A percentile compares a stretch with the other conserved stretches of the same genome.
These are phyloP conservation scores for Chlorociboria aeruginascens DNA, from an alignment of 495 filamentous ascomycete species.

Conservation along the genomic window DNA sequence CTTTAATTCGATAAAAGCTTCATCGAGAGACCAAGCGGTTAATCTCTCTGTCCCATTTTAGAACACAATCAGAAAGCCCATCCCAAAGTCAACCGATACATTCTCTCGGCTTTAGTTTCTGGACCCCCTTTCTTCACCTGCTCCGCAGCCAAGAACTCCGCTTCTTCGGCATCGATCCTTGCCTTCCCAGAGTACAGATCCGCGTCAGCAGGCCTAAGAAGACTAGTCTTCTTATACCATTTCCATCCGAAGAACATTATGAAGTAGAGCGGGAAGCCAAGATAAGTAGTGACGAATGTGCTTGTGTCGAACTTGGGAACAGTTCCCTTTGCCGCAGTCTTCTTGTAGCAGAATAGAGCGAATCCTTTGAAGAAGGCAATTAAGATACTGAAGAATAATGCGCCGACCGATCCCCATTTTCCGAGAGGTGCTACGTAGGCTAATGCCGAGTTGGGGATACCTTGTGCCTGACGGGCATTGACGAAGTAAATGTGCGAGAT, in stretches of 20 bases:
- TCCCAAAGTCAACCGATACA: constrained; percentile 15
- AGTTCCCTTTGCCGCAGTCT: constrained; percentile 69
- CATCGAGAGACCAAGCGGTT: no score
- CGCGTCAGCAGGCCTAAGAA: constrained; percentile 42
- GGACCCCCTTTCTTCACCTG: constrained; percentile 28
- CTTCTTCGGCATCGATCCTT: constrained; percentile 61
- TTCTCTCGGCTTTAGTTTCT: constrained; percentile 14
- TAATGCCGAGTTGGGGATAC: constrained; percentile 48
- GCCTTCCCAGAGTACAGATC: constrained; percentile 66
- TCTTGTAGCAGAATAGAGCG: constrained; percentile 52
- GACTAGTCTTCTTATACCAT: constrained; percentile 36
- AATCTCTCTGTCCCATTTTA: not conserved
- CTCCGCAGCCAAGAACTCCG: constrained; percentile 48
- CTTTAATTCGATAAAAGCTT: no score
- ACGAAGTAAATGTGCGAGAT: constrained; percentile 69
- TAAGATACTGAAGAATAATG: constrained; percentile 55
- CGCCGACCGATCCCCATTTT: constrained; percentile 49
- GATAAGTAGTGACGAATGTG: constrained; percentile 16
- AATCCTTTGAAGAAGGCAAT: constrained; percentile 72
- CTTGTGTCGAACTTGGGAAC: constrained; percentile 30
- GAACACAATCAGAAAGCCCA: constrained; percentile 3
- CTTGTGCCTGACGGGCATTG: constrained; percentile 3
- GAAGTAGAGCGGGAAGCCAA: constrained; percentile 26
- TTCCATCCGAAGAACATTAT: constrained; percentile 64
- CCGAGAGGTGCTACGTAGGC: constrained; percentile 67